A percentile compares a stretch with the other conserved stretches of the same genome.
Evolutionary conservation across 2,329 filamentous ascomycete genomes (phyloP).

Genomic region (Fusarium mundagurra): DNA sequence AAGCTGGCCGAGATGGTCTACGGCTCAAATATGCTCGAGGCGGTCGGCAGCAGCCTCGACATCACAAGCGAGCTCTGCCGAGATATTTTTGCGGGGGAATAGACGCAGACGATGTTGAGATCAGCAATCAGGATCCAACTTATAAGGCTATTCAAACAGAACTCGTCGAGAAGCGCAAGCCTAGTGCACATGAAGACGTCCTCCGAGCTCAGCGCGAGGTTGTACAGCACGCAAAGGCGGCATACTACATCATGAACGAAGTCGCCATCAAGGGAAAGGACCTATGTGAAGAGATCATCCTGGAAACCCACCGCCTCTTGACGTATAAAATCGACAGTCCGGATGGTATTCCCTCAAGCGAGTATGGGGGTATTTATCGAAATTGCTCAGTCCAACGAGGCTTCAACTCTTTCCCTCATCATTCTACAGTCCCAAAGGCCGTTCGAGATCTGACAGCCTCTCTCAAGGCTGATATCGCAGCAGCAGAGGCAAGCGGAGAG

Average conservation of each 20-base stretch:
- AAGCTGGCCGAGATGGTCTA: not conserved
- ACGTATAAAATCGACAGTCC: not conserved
- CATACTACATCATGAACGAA: not conserved
- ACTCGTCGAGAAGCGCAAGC: not conserved
- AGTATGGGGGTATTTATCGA: not conserved
- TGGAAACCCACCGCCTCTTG: not conserved
- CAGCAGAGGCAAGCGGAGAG: not conserved
- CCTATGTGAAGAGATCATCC: accelerated
- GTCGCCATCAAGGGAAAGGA: not conserved
- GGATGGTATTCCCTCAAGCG: accelerated
- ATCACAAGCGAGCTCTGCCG: not conserved
- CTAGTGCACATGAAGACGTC: accelerated
- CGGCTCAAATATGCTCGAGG: not conserved
- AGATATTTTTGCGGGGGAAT: accelerated
- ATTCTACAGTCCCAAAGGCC: not conserved
- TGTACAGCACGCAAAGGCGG: accelerated
- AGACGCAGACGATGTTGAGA: not conserved
- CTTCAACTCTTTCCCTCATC: not conserved
- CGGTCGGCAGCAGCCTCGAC: not conserved
- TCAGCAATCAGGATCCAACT: accelerated
- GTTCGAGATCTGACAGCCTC: conserved; percentile 34
- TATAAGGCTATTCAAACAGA: accelerated
- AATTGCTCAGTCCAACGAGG: accelerated
- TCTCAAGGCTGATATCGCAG: conserved; percentile 33
- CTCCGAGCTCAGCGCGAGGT: accelerated